Evolutionary conservation across 1,284 basidiomycete genomes (phyloP), one percentile per base, ranked within the genome.

Genomic region (Ustilago cynodontis): DNA sequence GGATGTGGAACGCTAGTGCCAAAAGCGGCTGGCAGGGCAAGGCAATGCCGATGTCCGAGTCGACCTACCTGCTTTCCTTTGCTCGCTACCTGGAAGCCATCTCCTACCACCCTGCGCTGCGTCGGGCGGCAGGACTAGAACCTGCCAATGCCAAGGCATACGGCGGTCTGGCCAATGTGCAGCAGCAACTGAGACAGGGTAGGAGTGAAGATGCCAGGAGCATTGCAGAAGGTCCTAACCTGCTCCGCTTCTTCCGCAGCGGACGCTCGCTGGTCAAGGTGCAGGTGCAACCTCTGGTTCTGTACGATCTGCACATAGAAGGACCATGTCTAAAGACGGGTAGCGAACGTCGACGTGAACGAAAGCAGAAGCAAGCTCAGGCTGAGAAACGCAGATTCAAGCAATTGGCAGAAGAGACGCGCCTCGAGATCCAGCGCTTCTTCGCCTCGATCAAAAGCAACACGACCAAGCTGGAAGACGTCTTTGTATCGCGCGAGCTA

Each of bases 391-490:
- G 63, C 20, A 53, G 51, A 16, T 65, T 70, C 39, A 65, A 61
- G 63, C 55, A 66, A 26, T 24, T 80, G 13, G 37, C 66, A 1
- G 72, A 81, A 9, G 57, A 66, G 35, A 77, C 79, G 20, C 61
- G 81, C 11, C 64, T 82, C 51, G 81, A 82, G 63, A 71, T 82
- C n/a, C 79, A 81, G 61, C 54, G 58, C 54, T 82, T 82, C 70
- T 82, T 79, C 49, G 71, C 77, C 6, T 73, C 68, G 33, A 61
- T 81, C 69, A 82, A 82, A 54, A 41, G 53, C 51, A 64, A 66
- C 39, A 80, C 77, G 33, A 65, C 69, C 51, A 55, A 57, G 55
- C 66, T 80, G 16, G 81, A 82, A 52, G 66, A 64, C 33, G 24
- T 82, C 8, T 77, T 82, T 53, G 75, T 82, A 26, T 65, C 70